phyloP scores from a whole-genome alignment of 2,329 filamentous ascomycete species.

The Monosporascus sp. region DNA sequence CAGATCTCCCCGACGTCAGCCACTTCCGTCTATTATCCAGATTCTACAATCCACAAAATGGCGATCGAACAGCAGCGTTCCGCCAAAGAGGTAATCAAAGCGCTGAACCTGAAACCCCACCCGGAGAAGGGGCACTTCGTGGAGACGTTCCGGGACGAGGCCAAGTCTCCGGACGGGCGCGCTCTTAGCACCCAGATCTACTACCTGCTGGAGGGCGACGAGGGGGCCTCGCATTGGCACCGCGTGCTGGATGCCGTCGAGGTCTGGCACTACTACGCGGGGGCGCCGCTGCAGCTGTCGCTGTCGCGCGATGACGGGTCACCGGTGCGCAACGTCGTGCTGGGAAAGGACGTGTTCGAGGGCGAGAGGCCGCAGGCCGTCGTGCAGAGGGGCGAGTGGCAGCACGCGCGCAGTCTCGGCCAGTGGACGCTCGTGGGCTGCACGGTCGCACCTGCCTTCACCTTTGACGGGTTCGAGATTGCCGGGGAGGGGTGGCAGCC shows the following conservation, averaged over 20 bases:
- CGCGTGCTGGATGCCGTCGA: constrained; percentile 41
- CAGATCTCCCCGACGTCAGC: too few species aligned
- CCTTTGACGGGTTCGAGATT: constrained; percentile 22
- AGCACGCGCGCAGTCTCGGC: constrained; percentile 38
- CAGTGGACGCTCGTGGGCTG: constrained; percentile 43
- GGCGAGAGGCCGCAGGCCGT: constrained; percentile 38
- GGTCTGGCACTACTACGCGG: constrained; percentile 50
- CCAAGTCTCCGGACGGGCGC: constrained; percentile 22
- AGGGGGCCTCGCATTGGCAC: constrained; percentile 43
- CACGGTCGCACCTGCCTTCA: constrained; percentile 19
- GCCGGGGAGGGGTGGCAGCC: constrained; percentile 21
- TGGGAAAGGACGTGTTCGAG: constrained; percentile 35
- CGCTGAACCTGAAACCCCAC: constrained; percentile 37
- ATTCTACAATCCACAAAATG: background rate
- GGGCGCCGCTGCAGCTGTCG: constrained; percentile 40
- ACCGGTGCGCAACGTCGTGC: constrained; percentile 28
- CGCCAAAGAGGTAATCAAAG: constrained; percentile 37
- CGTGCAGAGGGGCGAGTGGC: constrained; percentile 38
- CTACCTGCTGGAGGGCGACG: constrained; percentile 42
- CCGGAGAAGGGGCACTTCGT: constrained; percentile 44
- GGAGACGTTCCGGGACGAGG: constrained; percentile 40
- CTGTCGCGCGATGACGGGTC: constrained; percentile 38
- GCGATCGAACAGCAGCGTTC: constrained; percentile 25
- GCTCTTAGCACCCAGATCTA: constrained; percentile 45
- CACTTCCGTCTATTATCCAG: too few species aligned